phyloP scores from a whole-genome alignment of 2,329 filamentous ascomycete genomes.

The Microthyrium microscopicum region DNA sequence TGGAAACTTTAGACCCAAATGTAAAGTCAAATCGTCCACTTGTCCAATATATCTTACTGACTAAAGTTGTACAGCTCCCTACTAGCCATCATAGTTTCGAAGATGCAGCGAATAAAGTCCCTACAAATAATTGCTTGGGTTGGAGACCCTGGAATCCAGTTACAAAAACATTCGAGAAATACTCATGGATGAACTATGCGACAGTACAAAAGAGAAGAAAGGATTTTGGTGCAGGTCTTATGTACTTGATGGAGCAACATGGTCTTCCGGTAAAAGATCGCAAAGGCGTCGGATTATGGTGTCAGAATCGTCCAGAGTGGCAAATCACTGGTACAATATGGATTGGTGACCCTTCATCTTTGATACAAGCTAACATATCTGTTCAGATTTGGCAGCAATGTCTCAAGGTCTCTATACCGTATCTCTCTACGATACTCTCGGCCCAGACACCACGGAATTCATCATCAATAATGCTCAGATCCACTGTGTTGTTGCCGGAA shows the following conservation, averaged over 20 bases:
- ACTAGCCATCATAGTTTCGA: slow-evolving; percentile 26
- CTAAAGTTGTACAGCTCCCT: too few species aligned
- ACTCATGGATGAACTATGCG: slow-evolving; percentile 68
- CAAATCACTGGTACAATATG: slow-evolving; percentile 50
- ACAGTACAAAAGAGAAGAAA: slow-evolving; percentile 64
- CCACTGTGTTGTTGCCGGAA: slow-evolving; percentile 56
- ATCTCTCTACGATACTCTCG: slow-evolving; percentile 90
- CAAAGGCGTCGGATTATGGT: slow-evolving; percentile 68
- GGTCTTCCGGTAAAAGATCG: slow-evolving; percentile 40
- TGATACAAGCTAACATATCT: not conserved
- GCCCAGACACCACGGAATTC: slow-evolving; percentile 79
- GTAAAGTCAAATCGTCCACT: too few species aligned
- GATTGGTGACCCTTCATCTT: not conserved
- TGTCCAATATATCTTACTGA: not conserved
- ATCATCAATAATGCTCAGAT: slow-evolving; percentile 85
- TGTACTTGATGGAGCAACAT: slow-evolving; percentile 60
- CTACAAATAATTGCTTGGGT: slow-evolving; percentile 61
- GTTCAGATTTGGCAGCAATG: slow-evolving; percentile 58
- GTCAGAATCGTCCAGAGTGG: slow-evolving; percentile 78
- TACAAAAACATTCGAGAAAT: slow-evolving; percentile 59
- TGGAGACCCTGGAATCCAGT: slow-evolving; percentile 60
- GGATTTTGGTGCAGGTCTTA: slow-evolving; percentile 71
- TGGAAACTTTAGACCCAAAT: slow-evolving; percentile 55
- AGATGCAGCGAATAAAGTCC: slow-evolving; percentile 19
- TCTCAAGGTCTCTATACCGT: slow-evolving; percentile 80